Evolutionary conservation across 257 asterid species (phyloP).

Genomic region (Petunia axillaris): DNA sequence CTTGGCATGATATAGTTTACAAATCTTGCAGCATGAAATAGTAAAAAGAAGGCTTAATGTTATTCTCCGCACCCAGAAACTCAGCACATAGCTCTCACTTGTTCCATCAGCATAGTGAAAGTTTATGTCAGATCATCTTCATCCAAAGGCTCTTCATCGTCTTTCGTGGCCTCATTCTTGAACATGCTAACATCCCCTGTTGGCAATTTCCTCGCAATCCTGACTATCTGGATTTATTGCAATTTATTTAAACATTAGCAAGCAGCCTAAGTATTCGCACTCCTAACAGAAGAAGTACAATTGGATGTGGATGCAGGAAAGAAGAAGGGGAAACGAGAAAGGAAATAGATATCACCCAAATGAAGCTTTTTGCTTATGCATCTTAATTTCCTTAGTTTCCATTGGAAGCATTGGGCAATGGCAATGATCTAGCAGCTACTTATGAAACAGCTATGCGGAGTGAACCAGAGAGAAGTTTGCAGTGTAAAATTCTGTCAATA

Average conservation of each 20-base stretch:
- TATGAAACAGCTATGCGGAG: background rate
- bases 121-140: constrained; percentile 90
- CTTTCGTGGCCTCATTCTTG: constrained; percentile 53
- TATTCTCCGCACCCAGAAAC: background rate
- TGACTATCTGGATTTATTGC: constrained; percentile 62
- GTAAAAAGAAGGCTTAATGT: background rate
- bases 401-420: background rate
- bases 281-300: background rate
- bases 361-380: constrained; percentile 1
- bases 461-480: background rate
- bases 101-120: background rate
- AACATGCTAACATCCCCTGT: constrained; percentile 74
- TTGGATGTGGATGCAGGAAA: background rate
- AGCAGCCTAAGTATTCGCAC: background rate
- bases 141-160: constrained; percentile 63
- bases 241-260: background rate
- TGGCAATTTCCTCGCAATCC: constrained; percentile 91
- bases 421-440: background rate
- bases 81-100: background rate
- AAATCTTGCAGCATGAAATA: constrained; percentile 13
- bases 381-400: background rate
- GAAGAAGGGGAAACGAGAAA: background rate
- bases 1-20: constrained; percentile 4
- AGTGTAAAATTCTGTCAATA: background rate
- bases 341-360: constrained; percentile 10